A percentile compares a stretch with the other conserved stretches of the same genome.
These are phyloP conservation scores for Phalaenopsis hybrid DNA, from an alignment of 116 monocot genomes.

Conservation along the genomic window DNA sequence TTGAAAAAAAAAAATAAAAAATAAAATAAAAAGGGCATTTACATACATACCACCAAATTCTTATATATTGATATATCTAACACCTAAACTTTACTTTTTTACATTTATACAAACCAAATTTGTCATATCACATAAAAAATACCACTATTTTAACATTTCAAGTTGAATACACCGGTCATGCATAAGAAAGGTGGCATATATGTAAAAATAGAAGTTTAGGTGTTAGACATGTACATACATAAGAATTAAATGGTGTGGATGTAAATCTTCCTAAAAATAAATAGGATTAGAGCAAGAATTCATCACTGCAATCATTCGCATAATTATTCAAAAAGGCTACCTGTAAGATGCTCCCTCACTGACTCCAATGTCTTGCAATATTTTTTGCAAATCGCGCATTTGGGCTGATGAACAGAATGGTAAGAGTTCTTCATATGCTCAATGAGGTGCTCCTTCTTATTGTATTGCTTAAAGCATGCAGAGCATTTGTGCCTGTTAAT, in stretches of 20 bases:
- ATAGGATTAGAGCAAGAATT: neutral
- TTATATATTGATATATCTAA: too few species aligned
- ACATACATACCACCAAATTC: too few species aligned
- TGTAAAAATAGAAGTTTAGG: too few species aligned
- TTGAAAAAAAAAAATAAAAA: too few species aligned
- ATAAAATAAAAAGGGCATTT: neutral
- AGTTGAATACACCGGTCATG: too few species aligned
- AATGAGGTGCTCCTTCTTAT: slow-evolving; percentile 50
- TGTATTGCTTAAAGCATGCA: slow-evolving; percentile 53
- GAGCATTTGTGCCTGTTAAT: slow-evolving; percentile 19
- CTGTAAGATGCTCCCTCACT: slow-evolving; percentile 59
- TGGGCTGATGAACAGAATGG: slow-evolving; percentile 61
- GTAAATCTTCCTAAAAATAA: neutral
- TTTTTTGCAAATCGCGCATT: slow-evolving; percentile 53
- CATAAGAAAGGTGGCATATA: too few species aligned
- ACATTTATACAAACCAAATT: too few species aligned
- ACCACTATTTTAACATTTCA: too few species aligned
- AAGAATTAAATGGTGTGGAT: too few species aligned
- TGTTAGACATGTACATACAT: too few species aligned
- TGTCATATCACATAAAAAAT: too few species aligned
- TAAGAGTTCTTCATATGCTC: slow-evolving; percentile 49
- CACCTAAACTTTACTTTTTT: too few species aligned
- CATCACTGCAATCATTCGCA: neutral
- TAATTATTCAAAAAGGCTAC: slow-evolving; percentile 8
- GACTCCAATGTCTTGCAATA: slow-evolving; percentile 58